phyloP scores from a whole-genome alignment of 176 grass and related monocot genomes.

The Raddia distichophylla region DNA sequence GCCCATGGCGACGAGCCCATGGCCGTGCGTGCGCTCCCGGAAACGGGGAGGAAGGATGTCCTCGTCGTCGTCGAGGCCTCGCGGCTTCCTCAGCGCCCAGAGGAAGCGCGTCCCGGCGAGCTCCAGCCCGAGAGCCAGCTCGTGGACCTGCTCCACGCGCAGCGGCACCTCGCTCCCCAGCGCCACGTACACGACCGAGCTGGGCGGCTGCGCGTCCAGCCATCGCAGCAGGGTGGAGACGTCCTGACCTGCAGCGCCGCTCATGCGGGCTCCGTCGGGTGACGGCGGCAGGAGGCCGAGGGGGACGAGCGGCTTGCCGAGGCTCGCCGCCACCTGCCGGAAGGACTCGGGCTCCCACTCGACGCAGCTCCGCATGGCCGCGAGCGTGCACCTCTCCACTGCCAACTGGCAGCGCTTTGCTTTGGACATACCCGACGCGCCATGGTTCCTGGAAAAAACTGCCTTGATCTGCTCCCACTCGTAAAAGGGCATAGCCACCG shows the following conservation, averaged over 20 bases:
- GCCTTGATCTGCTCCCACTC: not conserved
- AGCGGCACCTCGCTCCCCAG: too few relatives aligned
- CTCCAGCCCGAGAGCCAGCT: too few relatives aligned
- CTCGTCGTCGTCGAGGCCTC: not conserved
- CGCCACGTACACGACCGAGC: too few relatives aligned
- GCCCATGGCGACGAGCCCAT: conserved; percentile 9
- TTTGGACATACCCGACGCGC: too few relatives aligned
- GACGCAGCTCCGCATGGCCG: conserved; percentile 33
- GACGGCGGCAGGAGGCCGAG: too few relatives aligned
- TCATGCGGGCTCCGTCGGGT: too few relatives aligned
- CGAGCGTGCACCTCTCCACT: not conserved
- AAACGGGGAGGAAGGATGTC: conserved; percentile 46
- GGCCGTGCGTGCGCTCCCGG: conserved; percentile 19
- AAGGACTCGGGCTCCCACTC: conserved; percentile 28
- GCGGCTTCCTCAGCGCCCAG: conserved; percentile 45
- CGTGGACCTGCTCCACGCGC: too few relatives aligned
- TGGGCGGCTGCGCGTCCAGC: too few relatives aligned
- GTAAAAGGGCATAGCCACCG: not conserved
- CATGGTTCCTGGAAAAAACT: not conserved
- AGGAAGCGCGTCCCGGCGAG: too few relatives aligned
- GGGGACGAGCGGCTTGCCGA: conserved; percentile 43
- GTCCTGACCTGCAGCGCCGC: too few relatives aligned
- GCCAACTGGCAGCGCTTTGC: not conserved
- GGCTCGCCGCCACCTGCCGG: not conserved
- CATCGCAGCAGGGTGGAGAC: too few relatives aligned